A percentile compares a stretch with the other conserved stretches of the same genome.
Evolutionary conservation across 2,329 filamentous ascomycete species (phyloP).

Genomic region (Fusarium sp.): DNA sequence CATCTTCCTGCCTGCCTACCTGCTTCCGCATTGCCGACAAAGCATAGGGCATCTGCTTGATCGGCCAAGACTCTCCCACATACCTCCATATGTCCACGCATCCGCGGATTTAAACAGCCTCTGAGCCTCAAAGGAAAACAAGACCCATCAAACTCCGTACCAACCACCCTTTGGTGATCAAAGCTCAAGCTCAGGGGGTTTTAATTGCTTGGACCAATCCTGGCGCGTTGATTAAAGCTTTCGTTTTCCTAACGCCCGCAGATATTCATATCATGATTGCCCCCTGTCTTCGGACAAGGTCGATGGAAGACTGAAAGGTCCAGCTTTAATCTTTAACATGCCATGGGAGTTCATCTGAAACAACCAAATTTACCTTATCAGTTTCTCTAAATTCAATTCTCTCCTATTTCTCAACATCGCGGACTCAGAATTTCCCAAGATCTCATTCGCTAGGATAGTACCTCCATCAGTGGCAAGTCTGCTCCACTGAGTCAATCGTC

Average conservation of each 20-base stretch:
- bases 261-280: not conserved
- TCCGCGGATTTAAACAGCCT: not conserved
- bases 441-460: not conserved
- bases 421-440: not conserved
- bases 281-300: conserved; percentile 19
- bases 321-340: not conserved
- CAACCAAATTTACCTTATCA: conserved; percentile 28
- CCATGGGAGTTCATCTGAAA: conserved; percentile 26
- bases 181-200: conserved; percentile 32
- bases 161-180: conserved; percentile 6
- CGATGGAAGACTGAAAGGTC: conserved; percentile 18
- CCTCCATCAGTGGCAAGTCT: conserved; percentile 9
- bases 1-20: conserved; percentile 4
- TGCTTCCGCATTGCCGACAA: conserved; percentile 15
- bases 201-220: conserved; percentile 34
- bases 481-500: conserved; percentile 20
- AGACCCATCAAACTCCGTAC: too few relatives aligned
- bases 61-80: not conserved
- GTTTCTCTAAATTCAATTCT: not conserved
- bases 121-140: too few relatives aligned
- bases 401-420: conserved; percentile 10
- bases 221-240: conserved; percentile 16
- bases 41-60: not conserved
- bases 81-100: not conserved
- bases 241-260: conserved; percentile 44